Percentiles rank a stretch among this genome's conserved stretches.
Conservation (phyloP, 148 eudicot species). For the Vaccinium macrocarpon region DNA sequence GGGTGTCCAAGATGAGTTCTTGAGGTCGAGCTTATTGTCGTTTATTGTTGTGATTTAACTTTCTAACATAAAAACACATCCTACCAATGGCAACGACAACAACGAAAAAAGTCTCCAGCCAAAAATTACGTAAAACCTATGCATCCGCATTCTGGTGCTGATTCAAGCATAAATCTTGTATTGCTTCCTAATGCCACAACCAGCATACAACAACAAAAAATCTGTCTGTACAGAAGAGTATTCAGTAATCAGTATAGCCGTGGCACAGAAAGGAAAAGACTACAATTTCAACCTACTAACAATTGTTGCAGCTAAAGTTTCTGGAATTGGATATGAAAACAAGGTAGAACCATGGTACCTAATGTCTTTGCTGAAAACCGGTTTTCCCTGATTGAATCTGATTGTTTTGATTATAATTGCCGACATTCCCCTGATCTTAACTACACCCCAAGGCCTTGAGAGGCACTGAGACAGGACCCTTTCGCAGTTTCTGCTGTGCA, state of each 20-base stretch:
- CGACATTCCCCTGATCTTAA: constrained; percentile 8
- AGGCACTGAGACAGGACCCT: constrained; percentile 58
- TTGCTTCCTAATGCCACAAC: neutral
- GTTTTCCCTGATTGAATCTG: neutral
- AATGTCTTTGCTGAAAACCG: neutral
- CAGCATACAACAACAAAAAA: neutral
- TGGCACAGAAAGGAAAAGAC: neutral
- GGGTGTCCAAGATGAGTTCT: neutral
- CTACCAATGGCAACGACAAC: neutral
- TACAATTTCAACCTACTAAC: neutral
- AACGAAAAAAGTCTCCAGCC: neutral
- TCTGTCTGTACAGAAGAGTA: neutral
- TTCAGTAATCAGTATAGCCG: neutral
- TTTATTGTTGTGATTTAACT: neutral
- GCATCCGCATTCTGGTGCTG: neutral
- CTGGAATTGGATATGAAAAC: neutral
- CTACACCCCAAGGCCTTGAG: constrained; percentile 34
- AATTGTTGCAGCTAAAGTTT: constrained; percentile 10
- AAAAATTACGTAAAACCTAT: neutral
- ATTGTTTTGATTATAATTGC: neutral
- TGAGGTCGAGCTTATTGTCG: neutral
- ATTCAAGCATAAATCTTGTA: neutral
- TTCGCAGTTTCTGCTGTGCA: constrained; percentile 39
- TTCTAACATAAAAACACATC: neutral
- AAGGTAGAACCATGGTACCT: neutral